Base-by-base conservation (phyloP, 768 basidiomycete genomes). In the Trametes villosa region DNA sequence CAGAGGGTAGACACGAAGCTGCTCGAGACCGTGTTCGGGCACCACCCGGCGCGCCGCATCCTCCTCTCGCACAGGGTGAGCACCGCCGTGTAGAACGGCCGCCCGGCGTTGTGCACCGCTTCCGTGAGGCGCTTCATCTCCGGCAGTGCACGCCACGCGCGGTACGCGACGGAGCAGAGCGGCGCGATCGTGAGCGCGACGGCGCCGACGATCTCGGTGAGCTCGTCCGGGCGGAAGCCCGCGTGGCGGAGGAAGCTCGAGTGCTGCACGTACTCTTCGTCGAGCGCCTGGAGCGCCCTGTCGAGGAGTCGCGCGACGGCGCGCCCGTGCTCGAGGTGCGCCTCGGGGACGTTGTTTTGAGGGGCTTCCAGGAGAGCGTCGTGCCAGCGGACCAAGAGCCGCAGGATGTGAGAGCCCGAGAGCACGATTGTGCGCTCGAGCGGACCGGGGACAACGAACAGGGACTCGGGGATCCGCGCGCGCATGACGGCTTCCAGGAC, bases 31-130 rank as follows among this genome's bases (percentile, higher is more conserved):
- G 24, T 22, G 44, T 22, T 9, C 12, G 46, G 59, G 29, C 59
- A 60, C 59, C 59, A 60, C 17, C 59, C 52, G 15, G 30, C 34
- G 3, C 11, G 11, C 6, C 6, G n/a, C 51, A 45, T 45, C 44
- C 26, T 56, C 20, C 12, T 33, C 11, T 33, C 1, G 24, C 44
- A 45, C 8, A 13, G 6, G 20, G 22, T 22, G n/a, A 8, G 20
- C 26, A 13, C 20, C 26, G 24, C 12, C 6, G 22, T 26, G 20
- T 26, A 9, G 20, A 45, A 26, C 22, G 13, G 22, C 9, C 12
- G 12, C 13, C 13, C 26, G 1, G n/a, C 9, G 20, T 45, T 8
- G 20, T 22, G 12, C 13, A 5, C 44, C 9, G 7, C 13, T 22
- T 26, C 44, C 24, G 24, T 24, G 22, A 26, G 22, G 15, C 22